These are phyloP conservation scores for Colletotrichum tamarilloi DNA, from an alignment of 2,329 filamentous ascomycete genomes.

Conservation along the genomic window DNA sequence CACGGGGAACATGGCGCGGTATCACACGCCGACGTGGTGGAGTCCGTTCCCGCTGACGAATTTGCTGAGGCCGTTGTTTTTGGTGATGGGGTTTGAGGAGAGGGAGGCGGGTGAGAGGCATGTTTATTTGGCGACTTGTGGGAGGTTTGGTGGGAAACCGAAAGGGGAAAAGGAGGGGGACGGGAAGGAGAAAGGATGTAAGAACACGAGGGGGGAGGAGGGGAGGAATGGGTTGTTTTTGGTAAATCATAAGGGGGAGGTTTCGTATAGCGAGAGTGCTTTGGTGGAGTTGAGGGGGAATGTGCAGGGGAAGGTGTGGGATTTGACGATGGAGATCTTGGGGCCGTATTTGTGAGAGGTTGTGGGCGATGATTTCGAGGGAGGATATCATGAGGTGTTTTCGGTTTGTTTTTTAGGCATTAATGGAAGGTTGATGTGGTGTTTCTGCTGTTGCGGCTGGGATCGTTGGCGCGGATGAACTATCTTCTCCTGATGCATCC, in stretches of 20 bases:
- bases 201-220: conserved; percentile 3
- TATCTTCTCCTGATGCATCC: too few species aligned
- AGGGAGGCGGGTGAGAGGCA: conserved; percentile 32
- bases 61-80: conserved; percentile 28
- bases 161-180: not conserved
- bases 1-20: conserved; percentile 37
- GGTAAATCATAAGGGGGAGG: conserved; percentile 29
- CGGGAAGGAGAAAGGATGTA: not conserved
- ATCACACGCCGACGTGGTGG: conserved; percentile 4
- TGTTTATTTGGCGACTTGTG: conserved; percentile 27
- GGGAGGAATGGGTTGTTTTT: conserved; percentile 22
- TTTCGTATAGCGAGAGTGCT: not conserved
- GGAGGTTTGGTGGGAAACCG: conserved; percentile 8
- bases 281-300: conserved; percentile 12
- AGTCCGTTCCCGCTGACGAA: conserved; percentile 21
- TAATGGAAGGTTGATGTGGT: too few species aligned
- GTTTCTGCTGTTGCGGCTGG: too few species aligned
- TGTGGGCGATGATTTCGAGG: too few species aligned
- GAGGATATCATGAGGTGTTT: too few species aligned
- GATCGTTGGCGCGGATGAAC: too few species aligned
- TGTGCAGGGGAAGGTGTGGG: conserved; percentile 31
- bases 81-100: conserved; percentile 3
- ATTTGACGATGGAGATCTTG: conserved; percentile 34
- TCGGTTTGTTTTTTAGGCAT: too few species aligned
- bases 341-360: conserved; percentile 19